Percentiles rank a stretch among this genome's conserved stretches.
These are phyloP conservation scores for sunflower (Helianthus annuus) DNA, from an alignment of 129 eudicot species.

Conservation along the genomic window DNA sequence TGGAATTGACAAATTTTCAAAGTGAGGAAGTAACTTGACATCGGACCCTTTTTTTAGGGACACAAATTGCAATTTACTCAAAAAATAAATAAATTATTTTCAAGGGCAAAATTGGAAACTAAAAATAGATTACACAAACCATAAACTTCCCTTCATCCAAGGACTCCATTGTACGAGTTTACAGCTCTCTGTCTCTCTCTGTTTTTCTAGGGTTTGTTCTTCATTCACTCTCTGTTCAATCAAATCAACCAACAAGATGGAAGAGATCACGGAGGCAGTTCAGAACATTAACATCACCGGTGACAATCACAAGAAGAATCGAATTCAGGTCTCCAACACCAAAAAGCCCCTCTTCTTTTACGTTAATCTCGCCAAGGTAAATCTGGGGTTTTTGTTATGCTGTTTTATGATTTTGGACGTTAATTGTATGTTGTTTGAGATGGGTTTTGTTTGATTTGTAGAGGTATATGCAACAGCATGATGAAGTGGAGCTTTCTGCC, in stretches of 20 bases:
- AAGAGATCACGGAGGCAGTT: slow-evolving; percentile 49
- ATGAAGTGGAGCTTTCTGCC: slow-evolving; percentile 78
- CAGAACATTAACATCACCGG: slow-evolving; percentile 32
- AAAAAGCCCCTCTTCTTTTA: slow-evolving; percentile 80
- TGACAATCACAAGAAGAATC: slow-evolving; percentile 50
- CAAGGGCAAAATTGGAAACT: slow-evolving; percentile 13
- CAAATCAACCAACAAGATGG: slow-evolving; percentile 40
- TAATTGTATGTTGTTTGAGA: background rate
- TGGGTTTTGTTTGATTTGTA: slow-evolving; percentile 26
- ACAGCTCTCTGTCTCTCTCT: slow-evolving; percentile 12
- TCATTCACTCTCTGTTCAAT: slow-evolving; percentile 3
- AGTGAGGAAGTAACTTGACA: too few species aligned
- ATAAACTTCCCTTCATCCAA: slow-evolving; percentile 26
- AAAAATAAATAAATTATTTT: too few species aligned
- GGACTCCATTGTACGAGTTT: slow-evolving; percentile 32
- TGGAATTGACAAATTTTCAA: too few species aligned
- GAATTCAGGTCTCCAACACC: slow-evolving; percentile 81
- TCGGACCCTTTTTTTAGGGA: too few species aligned
- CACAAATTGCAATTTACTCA: too few species aligned
- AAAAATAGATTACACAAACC: background rate
- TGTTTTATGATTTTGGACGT: background rate
- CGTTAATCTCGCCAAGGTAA: slow-evolving; percentile 72
- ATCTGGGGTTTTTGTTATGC: too few species aligned
- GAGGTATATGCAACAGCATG: slow-evolving; percentile 78
- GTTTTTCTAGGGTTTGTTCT: slow-evolving; percentile 26